These are phyloP conservation scores for Karstenula rhodostoma DNA, from an alignment of 2,329 filamentous ascomycete species.

Conservation along the genomic window DNA sequence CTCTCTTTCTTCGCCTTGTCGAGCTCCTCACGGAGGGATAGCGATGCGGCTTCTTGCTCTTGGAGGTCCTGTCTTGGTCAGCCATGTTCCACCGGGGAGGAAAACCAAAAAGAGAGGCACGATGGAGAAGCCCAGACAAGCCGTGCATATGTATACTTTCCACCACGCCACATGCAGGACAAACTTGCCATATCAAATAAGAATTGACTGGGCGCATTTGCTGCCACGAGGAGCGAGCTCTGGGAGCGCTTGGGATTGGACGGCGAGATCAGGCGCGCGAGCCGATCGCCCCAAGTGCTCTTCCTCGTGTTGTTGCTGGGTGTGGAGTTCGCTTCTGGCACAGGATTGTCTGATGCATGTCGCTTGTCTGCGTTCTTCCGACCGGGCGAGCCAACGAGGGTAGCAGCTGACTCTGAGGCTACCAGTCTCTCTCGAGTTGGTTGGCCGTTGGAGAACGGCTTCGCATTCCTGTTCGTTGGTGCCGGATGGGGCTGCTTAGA, in stretches of 20 bases:
- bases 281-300: conserved; percentile 28
- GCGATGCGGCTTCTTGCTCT: conserved; percentile 35
- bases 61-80: conserved; percentile 38
- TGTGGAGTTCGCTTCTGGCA: conserved; percentile 32
- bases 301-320: conserved; percentile 33
- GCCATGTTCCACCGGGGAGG: no score
- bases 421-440: conserved; percentile 8
- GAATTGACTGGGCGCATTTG: not conserved
- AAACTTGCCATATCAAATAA: conserved; percentile 38
- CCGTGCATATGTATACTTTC: conserved; percentile 34
- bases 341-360: conserved; percentile 27
- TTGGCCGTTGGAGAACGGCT: not conserved
- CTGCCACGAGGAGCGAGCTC: conserved; percentile 24
- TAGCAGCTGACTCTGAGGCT: conserved; percentile 27
- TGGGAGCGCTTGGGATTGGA: conserved; percentile 26
- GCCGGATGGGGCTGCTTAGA: conserved; percentile 26
- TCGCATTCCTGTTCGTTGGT: not conserved
- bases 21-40: conserved; percentile 39
- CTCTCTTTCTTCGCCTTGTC: conserved; percentile 45
- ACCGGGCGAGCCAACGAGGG: conserved; percentile 29
- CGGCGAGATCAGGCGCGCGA: conserved; percentile 33
- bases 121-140: not conserved
- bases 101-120: conserved; percentile 13
- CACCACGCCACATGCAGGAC: conserved; percentile 36
- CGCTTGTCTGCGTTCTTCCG: conserved; percentile 14